These are phyloP conservation scores for Sextonia rubra DNA, from an alignment of 164 flowering plant genomes.

Conservation along the genomic window DNA sequence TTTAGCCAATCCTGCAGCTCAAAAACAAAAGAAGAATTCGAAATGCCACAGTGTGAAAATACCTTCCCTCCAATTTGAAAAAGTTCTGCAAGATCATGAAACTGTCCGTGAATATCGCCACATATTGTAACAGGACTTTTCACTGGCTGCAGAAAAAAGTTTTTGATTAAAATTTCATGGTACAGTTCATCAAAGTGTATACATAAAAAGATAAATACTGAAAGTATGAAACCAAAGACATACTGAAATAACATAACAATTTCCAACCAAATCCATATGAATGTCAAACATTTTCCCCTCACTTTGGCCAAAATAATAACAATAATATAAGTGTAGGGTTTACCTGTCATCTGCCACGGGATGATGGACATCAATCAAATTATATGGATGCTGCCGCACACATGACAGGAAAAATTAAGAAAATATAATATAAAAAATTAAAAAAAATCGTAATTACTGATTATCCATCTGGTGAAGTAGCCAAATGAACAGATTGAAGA, in stretches of 20 bases:
- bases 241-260: neutral
- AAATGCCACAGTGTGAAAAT: constrained; percentile 9
- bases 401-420: no score
- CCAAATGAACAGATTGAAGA: no score
- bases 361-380: neutral
- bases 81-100: constrained; percentile 95
- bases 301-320: neutral
- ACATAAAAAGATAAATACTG: neutral
- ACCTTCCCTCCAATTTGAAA: constrained; percentile 96
- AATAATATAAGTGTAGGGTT: neutral
- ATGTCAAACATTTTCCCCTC: neutral
- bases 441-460: no score
- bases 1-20: constrained; percentile 2
- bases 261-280: neutral
- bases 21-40: neutral
- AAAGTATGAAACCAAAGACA: neutral
- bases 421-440: no score
- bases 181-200: neutral
- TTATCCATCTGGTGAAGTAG: no score
- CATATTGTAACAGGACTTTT: constrained; percentile 95
- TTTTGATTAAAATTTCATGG: neutral
- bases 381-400: neutral
- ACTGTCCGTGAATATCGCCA: constrained; percentile 95
- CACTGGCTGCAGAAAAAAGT: constrained; percentile 65
- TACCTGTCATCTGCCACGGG: neutral